Conservation (phyloP, 1,139 yeast species). For the Zygosaccharomyces sapae region DNA sequence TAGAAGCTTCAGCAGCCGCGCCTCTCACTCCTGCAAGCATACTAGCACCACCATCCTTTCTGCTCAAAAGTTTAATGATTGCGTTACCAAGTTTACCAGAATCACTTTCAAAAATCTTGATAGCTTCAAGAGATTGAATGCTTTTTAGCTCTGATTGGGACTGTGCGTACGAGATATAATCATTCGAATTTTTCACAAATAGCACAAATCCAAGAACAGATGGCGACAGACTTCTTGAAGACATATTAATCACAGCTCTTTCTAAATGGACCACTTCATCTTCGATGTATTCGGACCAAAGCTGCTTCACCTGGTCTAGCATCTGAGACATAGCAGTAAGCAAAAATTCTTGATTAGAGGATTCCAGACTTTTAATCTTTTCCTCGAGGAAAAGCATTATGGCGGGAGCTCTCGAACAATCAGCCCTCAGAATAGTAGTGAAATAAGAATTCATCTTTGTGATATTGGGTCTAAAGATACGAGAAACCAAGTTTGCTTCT, state of each 20-base stretch:
- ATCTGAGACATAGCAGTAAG: constrained; percentile 50
- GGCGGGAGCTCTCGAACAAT: constrained; percentile 43
- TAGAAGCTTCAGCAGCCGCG: constrained; percentile 12
- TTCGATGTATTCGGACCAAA: constrained; percentile 59
- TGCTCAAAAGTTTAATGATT: constrained; percentile 20
- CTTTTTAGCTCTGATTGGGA: constrained; percentile 13
- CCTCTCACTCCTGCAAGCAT: constrained; percentile 8
- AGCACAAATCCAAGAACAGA: constrained; percentile 45
- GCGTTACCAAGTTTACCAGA: constrained; percentile 21
- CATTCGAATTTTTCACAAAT: constrained; percentile 41
- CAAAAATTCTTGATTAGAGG: constrained; percentile 65
- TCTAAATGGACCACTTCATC: constrained; percentile 52
- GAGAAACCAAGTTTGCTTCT: constrained; percentile 48
- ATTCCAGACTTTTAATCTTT: constrained; percentile 38
- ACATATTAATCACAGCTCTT: constrained; percentile 45
- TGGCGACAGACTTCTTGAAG: constrained; percentile 42
- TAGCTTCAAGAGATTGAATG: constrained; percentile 14
- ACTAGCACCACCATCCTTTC: constrained; percentile 12
- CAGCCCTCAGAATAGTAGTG: constrained; percentile 39
- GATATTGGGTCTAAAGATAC: constrained; percentile 50
- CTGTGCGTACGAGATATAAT: constrained; percentile 16
- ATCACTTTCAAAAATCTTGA: constrained; percentile 18
- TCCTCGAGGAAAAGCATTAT: constrained; percentile 42
- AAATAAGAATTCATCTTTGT: constrained; percentile 40
- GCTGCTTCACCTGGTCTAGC: constrained; percentile 47